Conservation (phyloP, 2,329 filamentous ascomycete species). For the Fusarium algeriense region DNA sequence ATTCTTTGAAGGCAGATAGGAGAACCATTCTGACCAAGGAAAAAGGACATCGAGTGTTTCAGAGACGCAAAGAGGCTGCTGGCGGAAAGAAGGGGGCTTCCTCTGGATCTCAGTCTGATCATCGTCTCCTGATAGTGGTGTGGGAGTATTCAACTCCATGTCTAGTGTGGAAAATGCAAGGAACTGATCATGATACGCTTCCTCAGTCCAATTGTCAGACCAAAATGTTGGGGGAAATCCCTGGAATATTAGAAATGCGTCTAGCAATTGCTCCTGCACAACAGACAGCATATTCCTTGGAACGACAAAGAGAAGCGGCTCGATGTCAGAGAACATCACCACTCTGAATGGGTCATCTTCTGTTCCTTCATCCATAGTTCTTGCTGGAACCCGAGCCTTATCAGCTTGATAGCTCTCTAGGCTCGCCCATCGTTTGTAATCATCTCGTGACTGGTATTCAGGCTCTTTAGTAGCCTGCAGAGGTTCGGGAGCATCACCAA, state of each 20-base stretch:
- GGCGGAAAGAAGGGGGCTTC: conserved; percentile 49
- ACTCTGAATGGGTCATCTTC: conserved; percentile 88
- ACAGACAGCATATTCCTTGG: conserved; percentile 53
- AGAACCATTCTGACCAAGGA: conserved; percentile 59
- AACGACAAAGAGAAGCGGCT: conserved; percentile 69
- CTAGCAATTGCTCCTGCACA: conserved; percentile 65
- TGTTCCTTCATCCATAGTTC: conserved; percentile 78
- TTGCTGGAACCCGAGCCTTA: conserved; percentile 72
- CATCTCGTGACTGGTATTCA: conserved; percentile 53
- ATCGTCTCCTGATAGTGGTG: conserved; percentile 7
- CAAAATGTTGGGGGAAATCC: conserved; percentile 66
- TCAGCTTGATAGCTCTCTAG: conserved; percentile 65
- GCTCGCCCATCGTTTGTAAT: conserved; percentile 64
- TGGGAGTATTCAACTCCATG: conserved; percentile 4
- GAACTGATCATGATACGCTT: conserved; percentile 50
- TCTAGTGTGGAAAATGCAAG: conserved; percentile 26
- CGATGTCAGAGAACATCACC: conserved; percentile 82
- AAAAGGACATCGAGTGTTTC: conserved; percentile 68
- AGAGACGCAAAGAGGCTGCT: conserved; percentile 47
- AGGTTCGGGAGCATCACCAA: conserved; percentile 58
- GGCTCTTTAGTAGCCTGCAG: conserved; percentile 20
- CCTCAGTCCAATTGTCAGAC: conserved; percentile 47
- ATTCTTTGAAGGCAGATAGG: conserved; percentile 50
- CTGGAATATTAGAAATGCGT: conserved; percentile 78
- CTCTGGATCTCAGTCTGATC: conserved; percentile 40